Evolutionary conservation across 148 eudicot species (phyloP), one percentile per base, ranked within the genome.

Genomic region (Diospyros lotus): DNA sequence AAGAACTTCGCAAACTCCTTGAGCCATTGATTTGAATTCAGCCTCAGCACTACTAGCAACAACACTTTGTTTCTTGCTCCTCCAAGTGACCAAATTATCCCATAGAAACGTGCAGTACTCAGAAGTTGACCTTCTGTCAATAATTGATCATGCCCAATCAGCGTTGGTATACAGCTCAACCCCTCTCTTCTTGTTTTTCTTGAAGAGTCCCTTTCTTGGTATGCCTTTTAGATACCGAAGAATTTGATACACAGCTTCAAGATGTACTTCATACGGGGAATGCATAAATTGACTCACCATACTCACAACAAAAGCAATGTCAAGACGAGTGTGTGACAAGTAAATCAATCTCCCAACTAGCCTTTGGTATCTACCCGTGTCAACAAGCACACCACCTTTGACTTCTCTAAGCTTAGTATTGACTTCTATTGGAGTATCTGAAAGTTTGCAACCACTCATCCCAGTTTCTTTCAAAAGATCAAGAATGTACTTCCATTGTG

Each of bases 341-440:
- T 28, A 45, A 9, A 68, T 68, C 39, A 68, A 17, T 14, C 40
- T 45, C 18, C 40, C 39, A 48, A 54, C 13, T 54, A 48, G 40
- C n/a, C 69, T 66, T 66, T 66, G 69, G 53, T 66, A 66, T 10
- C 69, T 43, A 2, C 52, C 4, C 13, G n/a, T 66, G 6, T 66
- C 52, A 8, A 66, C 18, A 9, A 52, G 53, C 1, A 13, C 69
- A 42, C 53, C 69, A 10, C 12, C 52, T 43, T 43, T 43, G 1
- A 13, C 52, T 2, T 66, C 53, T 44, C 69, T 52, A 2, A 66
- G 53, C 3, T 66, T 66, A 14, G n/a, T 6, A 43, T 66, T 66
- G 12, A 14, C 18, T 4, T 68, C 56, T 2, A 68, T 68, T 13
- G 71, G 39, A 15, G 71, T 45, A 8, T 68, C 56, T 4, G 56